Conservation (phyloP, 2,329 filamentous ascomycete genomes). For the Cordyceps cateniannulata region DNA sequence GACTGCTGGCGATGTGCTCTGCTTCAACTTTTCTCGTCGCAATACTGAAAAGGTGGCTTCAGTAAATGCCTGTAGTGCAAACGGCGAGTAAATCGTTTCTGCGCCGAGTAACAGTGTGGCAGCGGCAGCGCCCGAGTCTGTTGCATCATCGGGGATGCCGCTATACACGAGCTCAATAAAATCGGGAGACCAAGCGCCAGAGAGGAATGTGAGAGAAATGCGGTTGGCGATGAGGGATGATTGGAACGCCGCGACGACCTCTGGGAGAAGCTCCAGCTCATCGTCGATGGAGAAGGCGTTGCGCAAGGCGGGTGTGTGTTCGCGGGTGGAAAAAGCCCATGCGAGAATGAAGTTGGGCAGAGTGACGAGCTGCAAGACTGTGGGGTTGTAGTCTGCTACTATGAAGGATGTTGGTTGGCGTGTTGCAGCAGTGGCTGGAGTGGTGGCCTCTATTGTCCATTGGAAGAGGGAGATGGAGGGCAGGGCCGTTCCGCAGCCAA, state of each 20-base stretch:
- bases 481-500: conserved; percentile 73
- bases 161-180: conserved; percentile 55
- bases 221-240: conserved; percentile 40
- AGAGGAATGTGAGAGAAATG: conserved; percentile 60
- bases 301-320: conserved; percentile 31
- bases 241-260: conserved; percentile 53
- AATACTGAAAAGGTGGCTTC: conserved; percentile 58
- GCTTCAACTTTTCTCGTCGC: conserved; percentile 31
- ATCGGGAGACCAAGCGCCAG: conserved; percentile 64
- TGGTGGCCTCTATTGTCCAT: conserved; percentile 34
- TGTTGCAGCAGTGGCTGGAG: not conserved
- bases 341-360: conserved; percentile 70
- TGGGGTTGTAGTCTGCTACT: conserved; percentile 73
- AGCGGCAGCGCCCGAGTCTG: conserved; percentile 2
- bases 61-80: conserved; percentile 62
- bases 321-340: conserved; percentile 49
- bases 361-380: conserved; percentile 71
- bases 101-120: conserved; percentile 59
- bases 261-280: conserved; percentile 58
- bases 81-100: conserved; percentile 78
- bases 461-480: conserved; percentile 67
- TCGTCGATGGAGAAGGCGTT: conserved; percentile 45
- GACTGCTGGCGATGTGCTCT: conserved; percentile 33
- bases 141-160: conserved; percentile 12
- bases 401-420: conserved; percentile 48